Evolutionary conservation across 2,329 filamentous ascomycete species (phyloP).

Genomic region (Diplodia intermedia): DNA sequence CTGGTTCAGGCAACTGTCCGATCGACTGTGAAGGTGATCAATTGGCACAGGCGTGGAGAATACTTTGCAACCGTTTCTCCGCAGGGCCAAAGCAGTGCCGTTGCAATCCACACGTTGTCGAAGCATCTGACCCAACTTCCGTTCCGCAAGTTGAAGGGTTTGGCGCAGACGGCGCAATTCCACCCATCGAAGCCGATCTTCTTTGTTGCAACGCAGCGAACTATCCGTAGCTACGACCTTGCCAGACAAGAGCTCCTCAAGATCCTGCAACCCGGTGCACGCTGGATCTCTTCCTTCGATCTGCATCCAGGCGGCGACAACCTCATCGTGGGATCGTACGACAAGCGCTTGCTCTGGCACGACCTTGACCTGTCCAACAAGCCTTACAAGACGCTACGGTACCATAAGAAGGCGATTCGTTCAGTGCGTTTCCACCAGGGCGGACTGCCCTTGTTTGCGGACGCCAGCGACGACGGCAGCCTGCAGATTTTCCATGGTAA

Average conservation of each 20-base stretch:
- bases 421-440: conserved; percentile 85
- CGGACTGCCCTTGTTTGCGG: conserved; percentile 83
- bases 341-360: conserved; percentile 93
- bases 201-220: conserved; percentile 94
- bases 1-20: conserved; percentile 81
- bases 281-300: conserved; percentile 94
- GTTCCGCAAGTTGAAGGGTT: conserved; percentile 77
- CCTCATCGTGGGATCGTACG: conserved; percentile 91
- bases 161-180: conserved; percentile 90
- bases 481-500: conserved; percentile 97
- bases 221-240: conserved; percentile 92
- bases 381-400: conserved; percentile 95
- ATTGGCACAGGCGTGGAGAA: conserved; percentile 93
- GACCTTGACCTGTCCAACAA: conserved; percentile 89
- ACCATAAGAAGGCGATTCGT: conserved; percentile 90
- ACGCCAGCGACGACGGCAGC: conserved; percentile 92
- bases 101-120: conserved; percentile 92
- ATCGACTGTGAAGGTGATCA: conserved; percentile 82
- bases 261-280: conserved; percentile 88
- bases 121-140: conserved; percentile 95
- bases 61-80: conserved; percentile 94
- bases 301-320: conserved; percentile 94
- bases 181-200: conserved; percentile 92
- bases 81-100: conserved; percentile 75
- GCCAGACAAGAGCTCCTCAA: conserved; percentile 91